A percentile compares a stretch with the other conserved stretches of the same genome.
These are phyloP conservation scores for Lactarius sanguifluus DNA, from an alignment of 768 basidiomycete species.

Conservation along the genomic window DNA sequence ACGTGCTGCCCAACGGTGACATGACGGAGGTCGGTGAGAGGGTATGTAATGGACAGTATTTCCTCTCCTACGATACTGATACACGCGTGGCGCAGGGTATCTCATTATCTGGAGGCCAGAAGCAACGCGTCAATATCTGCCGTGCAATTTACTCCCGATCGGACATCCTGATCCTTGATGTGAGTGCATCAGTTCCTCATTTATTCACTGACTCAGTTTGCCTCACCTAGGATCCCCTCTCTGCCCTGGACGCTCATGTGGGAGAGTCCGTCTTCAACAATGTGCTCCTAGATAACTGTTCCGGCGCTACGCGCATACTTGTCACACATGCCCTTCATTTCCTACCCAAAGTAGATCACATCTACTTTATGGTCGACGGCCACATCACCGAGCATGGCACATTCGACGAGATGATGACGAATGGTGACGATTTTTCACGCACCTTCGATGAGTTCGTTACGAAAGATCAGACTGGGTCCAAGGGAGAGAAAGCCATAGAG, in stretches of 20 bases:
- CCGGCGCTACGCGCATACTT: slow-evolving; percentile 77
- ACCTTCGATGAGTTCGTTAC: slow-evolving; percentile 57
- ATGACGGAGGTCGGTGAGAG: slow-evolving; percentile 83
- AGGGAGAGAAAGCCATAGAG: slow-evolving; percentile 45
- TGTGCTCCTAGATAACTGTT: slow-evolving; percentile 62
- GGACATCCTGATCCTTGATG: slow-evolving; percentile 87
- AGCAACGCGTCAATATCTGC: slow-evolving; percentile 82
- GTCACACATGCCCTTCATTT: slow-evolving; percentile 93
- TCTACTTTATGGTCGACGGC: slow-evolving; percentile 77
- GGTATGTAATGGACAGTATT: slow-evolving; percentile 30
- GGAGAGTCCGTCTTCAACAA: slow-evolving; percentile 86
- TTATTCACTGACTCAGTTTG: background rate
- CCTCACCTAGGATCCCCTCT: slow-evolving; percentile 64
- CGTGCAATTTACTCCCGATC: slow-evolving; percentile 84
- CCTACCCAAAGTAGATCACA: slow-evolving; percentile 83
- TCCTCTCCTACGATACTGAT: background rate
- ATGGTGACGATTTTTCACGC: slow-evolving; percentile 56
- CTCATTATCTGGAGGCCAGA: slow-evolving; percentile 82
- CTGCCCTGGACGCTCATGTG: slow-evolving; percentile 92
- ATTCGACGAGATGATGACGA: slow-evolving; percentile 66
- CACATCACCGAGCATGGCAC: slow-evolving; percentile 78
- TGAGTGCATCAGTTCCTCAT: slow-evolving; percentile 28
- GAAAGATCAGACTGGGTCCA: slow-evolving; percentile 52
- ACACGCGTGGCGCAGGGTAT: slow-evolving; percentile 54
- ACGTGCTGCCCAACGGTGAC: slow-evolving; percentile 74